phyloP scores from a whole-genome alignment of 139 green algal genomes.

The Axilococcus clingmanii region DNA sequence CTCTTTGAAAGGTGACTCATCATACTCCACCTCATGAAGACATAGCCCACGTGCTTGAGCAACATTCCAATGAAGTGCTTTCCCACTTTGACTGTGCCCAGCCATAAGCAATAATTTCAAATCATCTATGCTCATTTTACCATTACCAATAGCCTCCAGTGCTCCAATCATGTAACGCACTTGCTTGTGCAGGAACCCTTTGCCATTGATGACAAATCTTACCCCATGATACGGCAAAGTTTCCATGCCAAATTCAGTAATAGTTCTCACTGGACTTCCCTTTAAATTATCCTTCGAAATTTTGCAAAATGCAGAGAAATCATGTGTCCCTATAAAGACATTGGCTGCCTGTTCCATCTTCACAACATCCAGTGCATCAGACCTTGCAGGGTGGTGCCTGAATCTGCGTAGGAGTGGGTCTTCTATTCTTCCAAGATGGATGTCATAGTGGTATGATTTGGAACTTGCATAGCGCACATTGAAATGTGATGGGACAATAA shows the following conservation, averaged over 20 bases:
- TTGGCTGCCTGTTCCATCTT: neutral
- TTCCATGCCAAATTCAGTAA: neutral
- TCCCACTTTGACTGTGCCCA: too few species aligned
- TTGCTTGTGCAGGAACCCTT: conserved; percentile 10
- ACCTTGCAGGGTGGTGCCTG: conserved; percentile 1
- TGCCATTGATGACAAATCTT: neutral
- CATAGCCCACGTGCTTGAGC: too few species aligned
- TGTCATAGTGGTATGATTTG: conserved; percentile 8
- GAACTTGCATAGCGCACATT: conserved; percentile 4
- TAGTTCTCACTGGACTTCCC: neutral
- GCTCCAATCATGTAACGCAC: neutral
- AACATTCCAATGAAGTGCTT: too few species aligned
- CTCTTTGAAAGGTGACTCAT: too few species aligned
- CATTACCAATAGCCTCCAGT: neutral
- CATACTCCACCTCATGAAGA: too few species aligned
- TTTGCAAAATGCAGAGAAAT: conserved; percentile 1
- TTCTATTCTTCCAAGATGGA: conserved; percentile 1
- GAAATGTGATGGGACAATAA: neutral
- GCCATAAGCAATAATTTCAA: neutral
- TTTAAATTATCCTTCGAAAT: neutral
- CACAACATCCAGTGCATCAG: neutral
- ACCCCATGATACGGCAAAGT: neutral
- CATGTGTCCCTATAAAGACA: neutral
- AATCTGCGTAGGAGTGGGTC: conserved; percentile 3
- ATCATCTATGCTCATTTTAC: neutral